These are phyloP conservation scores for Tylopilus cervinicoccineus DNA, from an alignment of 768 basidiomycete species.

Conservation along the genomic window DNA sequence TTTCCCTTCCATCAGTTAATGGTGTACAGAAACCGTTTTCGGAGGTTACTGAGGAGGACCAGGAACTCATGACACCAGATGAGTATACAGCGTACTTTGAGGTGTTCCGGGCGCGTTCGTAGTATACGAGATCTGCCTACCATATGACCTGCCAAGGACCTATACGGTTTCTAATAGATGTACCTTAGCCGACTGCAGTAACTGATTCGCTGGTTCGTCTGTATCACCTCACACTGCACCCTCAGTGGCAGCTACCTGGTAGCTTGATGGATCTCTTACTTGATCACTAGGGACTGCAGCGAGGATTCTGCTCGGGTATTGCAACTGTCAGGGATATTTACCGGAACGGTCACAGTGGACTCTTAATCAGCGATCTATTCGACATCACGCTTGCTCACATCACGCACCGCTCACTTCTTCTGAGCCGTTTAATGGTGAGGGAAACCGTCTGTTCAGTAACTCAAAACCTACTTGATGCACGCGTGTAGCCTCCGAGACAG, in stretches of 20 bases:
- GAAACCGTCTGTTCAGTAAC: background rate
- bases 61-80: constrained; percentile 89
- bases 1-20: constrained; percentile 49
- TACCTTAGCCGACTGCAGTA: constrained; percentile 15
- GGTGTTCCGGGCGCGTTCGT: constrained; percentile 49
- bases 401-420: background rate
- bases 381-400: background rate
- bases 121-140: constrained; percentile 4
- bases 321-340: constrained; percentile 14
- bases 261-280: background rate
- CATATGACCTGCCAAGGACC: constrained; percentile 11
- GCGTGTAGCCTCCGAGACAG: constrained; percentile 49
- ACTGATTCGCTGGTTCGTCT: background rate
- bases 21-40: constrained; percentile 71
- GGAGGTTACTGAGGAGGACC: constrained; percentile 86
- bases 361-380: constrained; percentile 20
- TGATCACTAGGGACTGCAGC: too few species aligned
- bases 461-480: background rate
- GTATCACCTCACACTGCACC: background rate
- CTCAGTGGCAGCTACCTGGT: background rate
- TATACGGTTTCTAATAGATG: constrained; percentile 10
- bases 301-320: too few species aligned
- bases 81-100: constrained; percentile 85
- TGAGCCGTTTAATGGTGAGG: constrained; percentile 14
- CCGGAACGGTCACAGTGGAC: constrained; percentile 2